These are phyloP conservation scores for Geranium brycei DNA, from an alignment of 345 rosid genomes.

Conservation along the genomic window DNA sequence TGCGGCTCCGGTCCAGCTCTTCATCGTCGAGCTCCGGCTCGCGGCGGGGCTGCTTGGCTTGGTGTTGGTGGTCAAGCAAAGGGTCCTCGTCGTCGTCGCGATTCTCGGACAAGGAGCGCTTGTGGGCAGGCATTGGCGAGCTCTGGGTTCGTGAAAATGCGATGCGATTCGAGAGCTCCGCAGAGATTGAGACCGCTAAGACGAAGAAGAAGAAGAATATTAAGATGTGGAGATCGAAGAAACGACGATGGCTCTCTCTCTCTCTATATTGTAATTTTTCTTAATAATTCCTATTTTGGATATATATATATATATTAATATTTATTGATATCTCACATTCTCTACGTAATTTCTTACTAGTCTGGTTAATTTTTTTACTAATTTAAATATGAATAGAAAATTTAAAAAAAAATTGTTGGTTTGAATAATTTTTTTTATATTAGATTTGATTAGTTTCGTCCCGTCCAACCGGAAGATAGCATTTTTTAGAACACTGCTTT, in stretches of 20 bases:
- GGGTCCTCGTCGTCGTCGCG: conserved; percentile 23
- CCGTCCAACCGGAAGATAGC: too few species aligned
- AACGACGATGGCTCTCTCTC: too few species aligned
- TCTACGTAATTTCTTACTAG: too few species aligned
- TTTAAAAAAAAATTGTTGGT: too few species aligned
- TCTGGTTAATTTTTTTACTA: too few species aligned
- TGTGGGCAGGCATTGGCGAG: conserved; percentile 72
- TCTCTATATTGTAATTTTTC: too few species aligned
- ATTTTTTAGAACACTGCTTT: too few species aligned
- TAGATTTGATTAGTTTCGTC: too few species aligned
- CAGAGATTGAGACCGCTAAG: neutral
- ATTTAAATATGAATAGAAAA: too few species aligned
- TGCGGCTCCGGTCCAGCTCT: conserved; percentile 8
- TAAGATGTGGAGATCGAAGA: conserved; percentile 3
- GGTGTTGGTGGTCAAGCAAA: conserved; percentile 14
- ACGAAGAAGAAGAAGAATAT: neutral
- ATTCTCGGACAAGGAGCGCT: conserved; percentile 44
- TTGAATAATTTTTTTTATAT: too few species aligned
- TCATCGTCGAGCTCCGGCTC: conserved; percentile 12
- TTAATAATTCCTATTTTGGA: neutral
- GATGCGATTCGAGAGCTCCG: neutral
- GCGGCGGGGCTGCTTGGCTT: conserved; percentile 21
- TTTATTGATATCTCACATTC: too few species aligned
- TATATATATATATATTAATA: neutral
- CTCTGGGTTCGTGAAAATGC: too few species aligned